Base-by-base conservation (phyloP, 2,329 filamentous ascomycete species). In the Zarea fungicola region DNA sequence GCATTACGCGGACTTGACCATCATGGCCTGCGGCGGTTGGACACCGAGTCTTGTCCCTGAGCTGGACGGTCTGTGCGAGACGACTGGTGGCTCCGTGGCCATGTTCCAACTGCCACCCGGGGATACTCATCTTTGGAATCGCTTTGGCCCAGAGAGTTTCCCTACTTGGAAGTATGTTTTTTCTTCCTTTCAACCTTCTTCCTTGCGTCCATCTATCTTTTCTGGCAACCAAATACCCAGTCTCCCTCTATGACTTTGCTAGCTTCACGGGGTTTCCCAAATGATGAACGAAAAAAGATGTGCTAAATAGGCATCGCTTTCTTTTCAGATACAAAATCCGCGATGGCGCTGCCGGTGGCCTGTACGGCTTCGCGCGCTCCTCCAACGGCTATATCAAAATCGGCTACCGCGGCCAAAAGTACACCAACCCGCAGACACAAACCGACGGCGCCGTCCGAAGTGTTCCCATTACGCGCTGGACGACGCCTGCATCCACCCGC, bases 371-470 rank as follows among this genome's bases (percentile, higher is more conserved):
- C 39, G 67, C 76, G 0, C 56, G 66, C 1, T 67, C 70, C 19
- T 61, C 68, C 8, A 53, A 69, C 3, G 69, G 74, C 0, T 55
- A 66, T n/a, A 55, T 77, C 43, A 76, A 77, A 55, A 66, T 75
- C 50, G 76, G 71, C 2, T 80, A 71, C 50, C 66, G 76, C 1
- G 73, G 71, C 1, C 74, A 66, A 0, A 80, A 79, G 57, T 76
- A 67, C 55, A 74, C 73, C 2, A 75, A 77, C 51, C 70, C 69
- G 1, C 51, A 62, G 19, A 16, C 44, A 0, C 67, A 69, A 23
- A n/a, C 49, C 0, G 66, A 72, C 42, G 67, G 69, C 3, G 52
- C 51, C 1, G 62, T 65, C 26, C 60, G 70, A 9, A 73, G 70
- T 49, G 59, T 67, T 1, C 71, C 71, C 2, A 54, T 65, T 6